Evolutionary conservation across 2,329 filamentous ascomycete genomes (phyloP), one percentile per base, ranked within the genome.

Genomic region (Trichoderma lentiforme): DNA sequence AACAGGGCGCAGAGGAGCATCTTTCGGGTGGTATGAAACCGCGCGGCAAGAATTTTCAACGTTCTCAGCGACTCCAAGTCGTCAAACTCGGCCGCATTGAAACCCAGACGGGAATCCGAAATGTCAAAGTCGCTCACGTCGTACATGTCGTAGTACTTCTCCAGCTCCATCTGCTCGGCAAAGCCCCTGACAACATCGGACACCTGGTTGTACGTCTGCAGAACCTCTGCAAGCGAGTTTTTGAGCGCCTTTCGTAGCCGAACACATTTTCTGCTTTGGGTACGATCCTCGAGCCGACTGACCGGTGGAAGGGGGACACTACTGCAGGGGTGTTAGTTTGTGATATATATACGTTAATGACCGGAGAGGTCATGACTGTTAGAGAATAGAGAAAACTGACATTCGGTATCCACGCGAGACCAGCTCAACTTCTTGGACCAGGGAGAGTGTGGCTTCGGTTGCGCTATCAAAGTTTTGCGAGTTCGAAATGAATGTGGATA

Each of bases 391-490:
- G 30, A 21, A 60, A 63, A 83, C 90, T 81, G 82, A 94, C 90
- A 97, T 86, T 82, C 93, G 88, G 81, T 97, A 98, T 26, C 95
- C 95, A 76, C 95, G 90, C 34, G 95, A 97, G 30, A 98, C 94
- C 36, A 98, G 86, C 83, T 98, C 95, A n/a, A 98, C 94, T 82
- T 98, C 95, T 80, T 97, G 95, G 74, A 98, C 91, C 73, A 97
- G 87, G 47, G 92, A 90, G 70, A 97, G 85, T 3, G 93, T 92
- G 36, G 93, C 92, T 51, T 91, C 90, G 53, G 89, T 90, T 26
- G 91, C 91, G 53, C 91, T 89, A 81, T 98, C 94, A 76, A 97
- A 94, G 64, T 91, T 90, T 78, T 97, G 93, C 51, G 94, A 90
- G 77, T 90, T 91, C 61, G 88, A 85, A 60, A 96, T 90, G 74